Evolutionary conservation across 306 rosid genomes (phyloP), one percentile per base, ranked within the genome.

Genomic region (Medicago arabica): DNA sequence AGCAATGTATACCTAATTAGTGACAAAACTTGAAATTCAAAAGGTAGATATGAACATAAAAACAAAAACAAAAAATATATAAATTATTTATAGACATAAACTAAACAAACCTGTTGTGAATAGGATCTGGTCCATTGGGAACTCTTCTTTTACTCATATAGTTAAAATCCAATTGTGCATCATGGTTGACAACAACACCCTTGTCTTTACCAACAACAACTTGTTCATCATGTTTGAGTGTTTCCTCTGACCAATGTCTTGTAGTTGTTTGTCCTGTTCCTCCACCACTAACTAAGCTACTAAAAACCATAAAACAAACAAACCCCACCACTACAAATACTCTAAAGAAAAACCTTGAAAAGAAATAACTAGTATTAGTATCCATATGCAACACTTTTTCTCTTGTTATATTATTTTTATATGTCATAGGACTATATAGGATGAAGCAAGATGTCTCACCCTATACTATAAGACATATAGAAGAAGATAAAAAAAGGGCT

Each of bases 111-210:
- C 98, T 93, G 93, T 93, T 93, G 71, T 93, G 98, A 78, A 93
- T 93, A 18, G 98, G 97, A 87, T 93, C 97, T 46, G 97, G 96
- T 31, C 98, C 98, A 70, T 91, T 91, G 19, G 98, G 97, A 72
- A 93, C 97, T 88, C 82, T 88, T 82, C 96, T 81, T 85, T 93
- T 93, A 85, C 91, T 93, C 93, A 89, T 87, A 75, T 87, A 82
- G 82, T 87, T 88, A 69, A 83, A 83, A 72, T 87, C 92, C 80
- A 90, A 75, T 74, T 88, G 64, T 58, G 64, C 84, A 18, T 82
- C 87, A 83, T 80, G 84, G 38, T 81, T 78, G 43, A 78, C 81
- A 57, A 67, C 76, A 53, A 53, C 49, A 43, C 5, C 49, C 14
- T 43, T 43, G 59, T 53, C 80, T 78, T 84, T 28, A 60, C 58